phyloP scores from a whole-genome alignment of 2,329 filamentous ascomycete species.

The Paracamarosporium sp. region DNA sequence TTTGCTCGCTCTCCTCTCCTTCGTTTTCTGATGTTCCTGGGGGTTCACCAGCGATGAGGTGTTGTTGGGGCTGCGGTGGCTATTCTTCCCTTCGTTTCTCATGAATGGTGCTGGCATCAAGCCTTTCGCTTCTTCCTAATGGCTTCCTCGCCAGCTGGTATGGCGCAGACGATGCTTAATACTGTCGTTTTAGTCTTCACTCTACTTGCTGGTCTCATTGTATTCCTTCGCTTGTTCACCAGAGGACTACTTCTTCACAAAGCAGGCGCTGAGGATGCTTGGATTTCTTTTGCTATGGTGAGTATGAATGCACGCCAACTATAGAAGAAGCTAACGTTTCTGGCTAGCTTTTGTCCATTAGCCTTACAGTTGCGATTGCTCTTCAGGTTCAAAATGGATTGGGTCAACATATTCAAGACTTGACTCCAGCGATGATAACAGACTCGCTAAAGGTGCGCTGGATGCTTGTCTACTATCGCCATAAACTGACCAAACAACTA shows the following conservation, averaged over 20 bases:
- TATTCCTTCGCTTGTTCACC: conserved; percentile 41
- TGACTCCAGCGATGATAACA: conserved; percentile 17
- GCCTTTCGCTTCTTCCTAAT: conserved; percentile 14
- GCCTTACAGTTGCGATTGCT: conserved; percentile 32
- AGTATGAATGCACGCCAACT: conserved; percentile 2
- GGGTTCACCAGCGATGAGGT: conserved; percentile 11
- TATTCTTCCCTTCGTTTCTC: conserved; percentile 11
- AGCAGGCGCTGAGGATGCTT: conserved; percentile 37
- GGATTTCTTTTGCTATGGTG: conserved; percentile 42
- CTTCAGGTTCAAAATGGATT: conserved; percentile 41
- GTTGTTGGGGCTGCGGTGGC: conserved; percentile 1
- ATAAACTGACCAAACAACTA: conserved; percentile 22
- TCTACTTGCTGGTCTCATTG: conserved; percentile 34
- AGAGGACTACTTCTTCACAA: conserved; percentile 30
- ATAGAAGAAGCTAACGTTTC: conserved; percentile 10
- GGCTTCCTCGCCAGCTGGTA: conserved; percentile 33
- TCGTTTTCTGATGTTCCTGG: conserved; percentile 1
- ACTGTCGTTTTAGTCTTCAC: conserved; percentile 40
- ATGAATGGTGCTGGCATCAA: conserved; percentile 15
- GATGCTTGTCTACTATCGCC: neutral
- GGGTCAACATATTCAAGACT: conserved; percentile 26
- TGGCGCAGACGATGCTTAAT: conserved; percentile 27
- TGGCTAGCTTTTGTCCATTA: conserved; percentile 31
- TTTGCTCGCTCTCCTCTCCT: conserved; percentile 6
- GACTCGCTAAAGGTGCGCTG: neutral